Evolutionary conservation across 2,329 filamentous ascomycete genomes (phyloP), one percentile per base, ranked within the genome.

Genomic region (Didymosphaeria variabile): DNA sequence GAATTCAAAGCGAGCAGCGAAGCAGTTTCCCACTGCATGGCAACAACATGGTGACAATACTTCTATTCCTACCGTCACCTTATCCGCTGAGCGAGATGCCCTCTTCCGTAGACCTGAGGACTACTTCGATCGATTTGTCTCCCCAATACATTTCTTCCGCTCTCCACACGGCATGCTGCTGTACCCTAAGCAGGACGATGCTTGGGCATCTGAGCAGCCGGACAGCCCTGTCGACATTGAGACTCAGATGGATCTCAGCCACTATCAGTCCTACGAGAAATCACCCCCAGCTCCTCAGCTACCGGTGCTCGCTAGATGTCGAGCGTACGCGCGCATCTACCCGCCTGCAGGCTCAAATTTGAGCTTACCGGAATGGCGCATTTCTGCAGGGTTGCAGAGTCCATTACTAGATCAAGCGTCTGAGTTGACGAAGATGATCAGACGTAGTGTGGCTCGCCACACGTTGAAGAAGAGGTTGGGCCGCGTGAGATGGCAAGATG

Each of bases 71-170:
- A 66, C 69, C 0, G 42, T 67, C 31, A 69, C 68, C 8, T 63
- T 82, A 12, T 67, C 73, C 19, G 66, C 65, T 19, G 69, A 79
- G 26, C 73, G 82, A 53, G 68, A 74, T 17, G 53, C 67, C 1
- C 64, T 83, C 1, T 85, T 85, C 66, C 65, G 68, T 10, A 79
- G 74, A 47, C 74, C 79, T 12, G 78, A 79, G 44, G 70, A 80
- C 55, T 83, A 78, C 60, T 83, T 83, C 58, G 83, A 85, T 65
- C 79, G 81, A 3, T 85, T 85, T 64, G 82, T 81, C 1, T 84
- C 82, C 6, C 82, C 83, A 3, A 73, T 82, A 3, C 77, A 83
- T 46, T 84, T 84, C 72, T 84, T 85, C 61, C 81, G 83, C 52
- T 82, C 82, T 1, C 74, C 82, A 6, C 71, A 72, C 40, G 72